phyloP scores from a whole-genome alignment of 2,329 filamentous ascomycete species.

The Chlorencoelia australis region DNA sequence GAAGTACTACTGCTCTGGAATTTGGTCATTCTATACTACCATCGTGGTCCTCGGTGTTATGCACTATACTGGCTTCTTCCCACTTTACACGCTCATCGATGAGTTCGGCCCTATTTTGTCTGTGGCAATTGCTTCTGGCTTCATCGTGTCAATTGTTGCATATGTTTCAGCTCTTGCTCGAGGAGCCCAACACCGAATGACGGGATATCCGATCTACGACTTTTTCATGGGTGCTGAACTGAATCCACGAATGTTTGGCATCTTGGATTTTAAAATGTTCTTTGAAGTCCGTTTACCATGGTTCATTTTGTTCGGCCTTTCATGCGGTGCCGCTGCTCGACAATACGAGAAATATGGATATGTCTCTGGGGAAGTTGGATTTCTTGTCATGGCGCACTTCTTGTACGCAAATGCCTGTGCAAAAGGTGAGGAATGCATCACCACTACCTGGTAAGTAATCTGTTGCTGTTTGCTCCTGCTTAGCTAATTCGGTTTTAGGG shows the following conservation, averaged over 20 bases:
- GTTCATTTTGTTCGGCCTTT: constrained; percentile 79
- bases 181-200: constrained; percentile 87
- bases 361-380: constrained; percentile 73
- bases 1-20: constrained; percentile 87
- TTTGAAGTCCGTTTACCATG: constrained; percentile 87
- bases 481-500: constrained; percentile 32
- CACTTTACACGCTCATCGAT: constrained; percentile 83
- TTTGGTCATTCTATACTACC: constrained; percentile 79
- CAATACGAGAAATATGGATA: constrained; percentile 82
- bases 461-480: no score
- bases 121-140: constrained; percentile 87
- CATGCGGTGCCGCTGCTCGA: constrained; percentile 64
- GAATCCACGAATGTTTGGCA: constrained; percentile 75
- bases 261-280: constrained; percentile 91
- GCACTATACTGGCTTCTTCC: constrained; percentile 78
- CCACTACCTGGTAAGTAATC: constrained; percentile 59
- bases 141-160: constrained; percentile 69
- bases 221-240: constrained; percentile 88
- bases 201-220: constrained; percentile 69
- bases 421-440: constrained; percentile 86
- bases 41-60: constrained; percentile 60
- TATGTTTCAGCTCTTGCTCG: constrained; percentile 77
- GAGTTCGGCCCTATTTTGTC: constrained; percentile 90
- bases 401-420: constrained; percentile 86
- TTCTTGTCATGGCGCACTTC: constrained; percentile 82